Conservation (phyloP, 139 green algal genomes). For the Astrephomene gubernaculifera region DNA sequence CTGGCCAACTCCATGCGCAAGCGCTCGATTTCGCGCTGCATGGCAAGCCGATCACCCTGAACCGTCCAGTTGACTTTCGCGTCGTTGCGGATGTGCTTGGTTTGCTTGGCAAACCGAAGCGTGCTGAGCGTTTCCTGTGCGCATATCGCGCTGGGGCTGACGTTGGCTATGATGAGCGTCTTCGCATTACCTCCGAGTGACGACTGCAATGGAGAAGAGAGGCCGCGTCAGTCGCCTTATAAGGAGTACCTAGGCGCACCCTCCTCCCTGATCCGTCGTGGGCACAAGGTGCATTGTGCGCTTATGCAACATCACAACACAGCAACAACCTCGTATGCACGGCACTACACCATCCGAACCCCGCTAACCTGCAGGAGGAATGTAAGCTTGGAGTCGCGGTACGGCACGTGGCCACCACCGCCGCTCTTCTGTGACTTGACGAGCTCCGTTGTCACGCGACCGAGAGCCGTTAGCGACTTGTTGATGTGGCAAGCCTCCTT, state of each 20-base stretch:
- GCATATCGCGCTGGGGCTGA: constrained; percentile 74
- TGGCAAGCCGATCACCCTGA: constrained; percentile 63
- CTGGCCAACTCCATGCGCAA: constrained; percentile 60
- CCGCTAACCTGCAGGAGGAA: constrained; percentile 93
- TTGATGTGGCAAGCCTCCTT: constrained; percentile 93
- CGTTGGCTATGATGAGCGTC: constrained; percentile 93
- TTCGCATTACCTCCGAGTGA: constrained; percentile 96
- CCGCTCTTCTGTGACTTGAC: constrained; percentile 74
- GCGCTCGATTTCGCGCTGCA: constrained; percentile 73
- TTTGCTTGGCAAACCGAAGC: constrained; percentile 88
- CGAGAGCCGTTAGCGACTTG: constrained; percentile 93
- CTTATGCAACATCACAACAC: too few species aligned
- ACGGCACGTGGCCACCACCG: constrained; percentile 88
- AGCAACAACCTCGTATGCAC: too few species aligned
- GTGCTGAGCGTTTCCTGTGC: constrained; percentile 91
- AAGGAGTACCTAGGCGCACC: too few species aligned
- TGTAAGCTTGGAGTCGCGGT: constrained; percentile 96
- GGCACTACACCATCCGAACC: not conserved
- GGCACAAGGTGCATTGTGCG: too few species aligned
- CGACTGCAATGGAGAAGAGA: constrained; percentile 76
- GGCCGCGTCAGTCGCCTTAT: too few species aligned
- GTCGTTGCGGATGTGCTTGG: constrained; percentile 94
- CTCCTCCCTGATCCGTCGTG: too few species aligned
- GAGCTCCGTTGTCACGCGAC: constrained; percentile 92
- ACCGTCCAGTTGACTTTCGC: constrained; percentile 73